Percentiles rank a stretch among this genome's conserved stretches.
Conservation (phyloP, 2,329 filamentous ascomycete genomes). For the Coniochaeta sp. region DNA sequence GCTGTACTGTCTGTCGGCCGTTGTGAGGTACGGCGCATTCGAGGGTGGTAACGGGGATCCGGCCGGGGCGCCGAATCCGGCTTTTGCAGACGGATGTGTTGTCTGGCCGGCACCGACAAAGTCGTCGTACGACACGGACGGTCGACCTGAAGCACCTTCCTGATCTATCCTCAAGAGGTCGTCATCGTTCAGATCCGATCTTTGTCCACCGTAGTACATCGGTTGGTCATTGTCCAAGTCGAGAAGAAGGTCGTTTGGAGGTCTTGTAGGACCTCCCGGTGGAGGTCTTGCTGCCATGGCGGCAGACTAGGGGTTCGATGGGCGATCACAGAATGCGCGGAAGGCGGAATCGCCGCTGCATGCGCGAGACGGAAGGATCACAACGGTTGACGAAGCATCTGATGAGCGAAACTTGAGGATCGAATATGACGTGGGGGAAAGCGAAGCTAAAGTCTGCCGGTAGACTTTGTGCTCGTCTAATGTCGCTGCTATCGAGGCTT, state of each 20-base stretch:
- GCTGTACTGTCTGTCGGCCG: constrained; percentile 43
- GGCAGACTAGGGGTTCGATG: constrained; percentile 25
- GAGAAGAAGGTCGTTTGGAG: constrained; percentile 57
- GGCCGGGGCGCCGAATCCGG: background rate
- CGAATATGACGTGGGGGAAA: background rate
- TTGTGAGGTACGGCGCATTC: constrained; percentile 33
- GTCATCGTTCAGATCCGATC: constrained; percentile 62
- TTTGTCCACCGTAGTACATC: constrained; percentile 67
- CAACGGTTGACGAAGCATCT: background rate
- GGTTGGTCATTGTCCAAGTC: constrained; percentile 67
- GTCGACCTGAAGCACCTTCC: constrained; percentile 58
- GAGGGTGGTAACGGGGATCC: constrained; percentile 12
- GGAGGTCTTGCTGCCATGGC: constrained; percentile 56
- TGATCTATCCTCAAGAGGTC: constrained; percentile 66
- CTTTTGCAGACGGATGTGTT: constrained; percentile 35
- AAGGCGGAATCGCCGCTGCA: constrained; percentile 20
- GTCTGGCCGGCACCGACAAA: constrained; percentile 68
- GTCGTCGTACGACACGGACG: constrained; percentile 89
- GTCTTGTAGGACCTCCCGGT: constrained; percentile 39
- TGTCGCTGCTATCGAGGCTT: background rate
- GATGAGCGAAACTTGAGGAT: background rate
- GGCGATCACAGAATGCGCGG: constrained; percentile 13
- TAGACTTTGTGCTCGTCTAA: background rate
- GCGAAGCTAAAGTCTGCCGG: background rate
- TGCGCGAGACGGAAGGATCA: constrained; percentile 16